A percentile compares a stretch with the other conserved stretches of the same genome.
Conservation (phyloP, 148 eudicot species). For the Dianthus caryophyllus region DNA sequence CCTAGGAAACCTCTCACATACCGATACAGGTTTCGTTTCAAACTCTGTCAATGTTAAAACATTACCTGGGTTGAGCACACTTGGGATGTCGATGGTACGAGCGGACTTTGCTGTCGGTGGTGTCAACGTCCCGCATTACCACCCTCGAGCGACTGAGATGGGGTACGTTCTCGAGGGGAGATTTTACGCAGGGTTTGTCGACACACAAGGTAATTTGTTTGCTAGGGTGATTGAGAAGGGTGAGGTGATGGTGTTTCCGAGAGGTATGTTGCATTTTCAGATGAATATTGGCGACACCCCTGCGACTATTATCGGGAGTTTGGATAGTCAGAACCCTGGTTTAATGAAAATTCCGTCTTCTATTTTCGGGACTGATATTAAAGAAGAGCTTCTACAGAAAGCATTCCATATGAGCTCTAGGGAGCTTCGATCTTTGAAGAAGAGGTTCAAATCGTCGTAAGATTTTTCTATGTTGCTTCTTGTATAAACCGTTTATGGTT, state of each 20-base stretch:
- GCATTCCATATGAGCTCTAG: constrained; percentile 64
- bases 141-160: constrained; percentile 79
- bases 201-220: constrained; percentile 50
- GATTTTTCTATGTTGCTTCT: not conserved
- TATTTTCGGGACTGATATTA: constrained; percentile 55
- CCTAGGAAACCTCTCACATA: constrained; percentile 28
- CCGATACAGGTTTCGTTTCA: constrained; percentile 38
- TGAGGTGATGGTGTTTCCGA: constrained; percentile 87
- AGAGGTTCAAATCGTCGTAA: constrained; percentile 36
- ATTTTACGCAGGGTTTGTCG: constrained; percentile 72
- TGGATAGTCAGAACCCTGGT: constrained; percentile 87
- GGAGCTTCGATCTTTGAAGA: constrained; percentile 49
- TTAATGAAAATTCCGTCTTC: constrained; percentile 52
- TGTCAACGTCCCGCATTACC: constrained; percentile 68
- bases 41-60: constrained; percentile 41
- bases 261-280: constrained; percentile 72
- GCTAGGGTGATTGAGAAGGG: constrained; percentile 74
- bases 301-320: constrained; percentile 68
- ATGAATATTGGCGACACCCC: constrained; percentile 63
- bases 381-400: constrained; percentile 63
- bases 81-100: constrained; percentile 67
- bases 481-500: constrained; percentile 5
- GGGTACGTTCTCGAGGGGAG: constrained; percentile 63
- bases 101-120: constrained; percentile 65
- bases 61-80: constrained; percentile 78